Conservation (phyloP, 257 asterid species). For the Fraxinus americana region DNA sequence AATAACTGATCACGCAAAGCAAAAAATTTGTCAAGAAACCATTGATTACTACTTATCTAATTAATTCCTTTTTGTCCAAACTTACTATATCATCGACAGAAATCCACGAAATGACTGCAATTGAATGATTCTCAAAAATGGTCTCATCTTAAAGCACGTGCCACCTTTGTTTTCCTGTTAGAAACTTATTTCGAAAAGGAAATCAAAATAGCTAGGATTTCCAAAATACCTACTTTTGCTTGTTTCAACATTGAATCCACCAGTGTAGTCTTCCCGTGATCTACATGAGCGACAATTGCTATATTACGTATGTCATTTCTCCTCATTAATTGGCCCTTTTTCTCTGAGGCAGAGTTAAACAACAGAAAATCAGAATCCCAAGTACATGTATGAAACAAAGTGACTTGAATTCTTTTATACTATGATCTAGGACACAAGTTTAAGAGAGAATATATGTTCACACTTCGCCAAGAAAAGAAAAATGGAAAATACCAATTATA, state of each 20-base stretch:
- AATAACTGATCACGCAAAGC: background rate
- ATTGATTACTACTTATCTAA: background rate
- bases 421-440: background rate
- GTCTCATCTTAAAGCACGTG: background rate
- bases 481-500: background rate
- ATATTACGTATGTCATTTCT: conserved; percentile 84
- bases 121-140: background rate
- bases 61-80: background rate
- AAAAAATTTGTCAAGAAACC: background rate
- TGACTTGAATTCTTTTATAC: background rate
- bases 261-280: conserved; percentile 97
- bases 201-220: conserved; percentile 10
- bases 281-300: conserved; percentile 99
- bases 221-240: conserved; percentile 66
- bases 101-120: background rate
- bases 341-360: conserved; percentile 45
- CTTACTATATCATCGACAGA: background rate
- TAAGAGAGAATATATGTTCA: background rate
- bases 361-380: conserved; percentile 23
- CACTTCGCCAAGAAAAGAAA: background rate
- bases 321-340: conserved; percentile 62
- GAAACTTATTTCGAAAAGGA: conserved; percentile 9
- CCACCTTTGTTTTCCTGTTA: background rate
- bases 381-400: background rate
- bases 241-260: conserved; percentile 96